Evolutionary conservation across 805 yeast species (phyloP).

Genomic region (Grigorovia transvaalensis): DNA sequence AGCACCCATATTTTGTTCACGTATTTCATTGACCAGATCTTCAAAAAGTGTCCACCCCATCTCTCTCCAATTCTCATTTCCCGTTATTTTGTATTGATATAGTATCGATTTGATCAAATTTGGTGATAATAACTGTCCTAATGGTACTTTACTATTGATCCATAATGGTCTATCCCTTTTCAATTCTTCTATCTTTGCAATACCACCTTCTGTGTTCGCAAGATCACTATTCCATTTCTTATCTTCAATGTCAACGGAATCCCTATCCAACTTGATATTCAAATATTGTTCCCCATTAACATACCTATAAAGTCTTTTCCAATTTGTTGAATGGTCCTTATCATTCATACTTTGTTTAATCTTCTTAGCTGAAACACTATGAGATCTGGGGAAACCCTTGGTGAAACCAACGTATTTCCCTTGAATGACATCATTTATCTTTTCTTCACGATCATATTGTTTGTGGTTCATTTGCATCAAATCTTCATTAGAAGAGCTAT

Average conservation of each 20-base stretch:
- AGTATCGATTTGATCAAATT: conserved; percentile 53
- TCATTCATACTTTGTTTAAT: not conserved
- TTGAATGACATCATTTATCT: conserved; percentile 12
- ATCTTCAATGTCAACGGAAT: conserved; percentile 7
- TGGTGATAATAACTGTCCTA: conserved; percentile 40
- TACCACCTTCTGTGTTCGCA: not conserved
- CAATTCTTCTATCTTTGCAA: conserved; percentile 8
- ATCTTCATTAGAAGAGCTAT: conserved; percentile 8
- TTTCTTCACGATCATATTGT: conserved; percentile 11
- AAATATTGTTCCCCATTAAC: conserved; percentile 4
- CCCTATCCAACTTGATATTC: conserved; percentile 1
- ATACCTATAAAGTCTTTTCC: conserved; percentile 3
- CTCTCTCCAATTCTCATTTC: conserved; percentile 46
- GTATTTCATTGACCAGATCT: conserved; percentile 26
- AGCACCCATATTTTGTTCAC: conserved; percentile 25
- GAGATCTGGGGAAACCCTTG: conserved; percentile 3
- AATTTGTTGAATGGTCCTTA: not conserved
- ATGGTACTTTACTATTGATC: conserved; percentile 17
- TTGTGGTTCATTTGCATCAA: conserved; percentile 4
- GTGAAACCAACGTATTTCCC: conserved; percentile 14
- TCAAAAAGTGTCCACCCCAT: conserved; percentile 42
- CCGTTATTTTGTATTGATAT: conserved; percentile 49
- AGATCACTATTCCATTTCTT: conserved; percentile 9
- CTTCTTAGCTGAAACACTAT: not conserved
- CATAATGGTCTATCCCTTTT: conserved; percentile 26